These are phyloP conservation scores for Lasiosphaeria hispida DNA, from an alignment of 495 filamentous ascomycete species.

Conservation along the genomic window DNA sequence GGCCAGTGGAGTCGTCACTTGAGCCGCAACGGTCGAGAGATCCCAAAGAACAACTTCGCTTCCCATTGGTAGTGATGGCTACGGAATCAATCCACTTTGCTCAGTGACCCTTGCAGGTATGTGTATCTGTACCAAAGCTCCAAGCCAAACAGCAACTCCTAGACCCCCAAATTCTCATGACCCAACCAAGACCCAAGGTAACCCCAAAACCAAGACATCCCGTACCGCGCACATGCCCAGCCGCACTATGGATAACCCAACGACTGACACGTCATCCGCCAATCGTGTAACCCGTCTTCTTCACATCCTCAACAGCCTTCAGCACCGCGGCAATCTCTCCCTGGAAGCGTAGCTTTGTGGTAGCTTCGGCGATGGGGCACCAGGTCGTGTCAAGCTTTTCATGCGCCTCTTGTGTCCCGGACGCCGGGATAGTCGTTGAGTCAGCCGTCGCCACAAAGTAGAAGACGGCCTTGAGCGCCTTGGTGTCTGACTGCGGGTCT, in stretches of 20 bases:
- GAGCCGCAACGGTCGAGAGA: too few relatives aligned
- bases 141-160: too few relatives aligned
- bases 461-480: constrained; percentile 29
- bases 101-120: too few relatives aligned
- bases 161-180: too few relatives aligned
- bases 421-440: constrained; percentile 21
- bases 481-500: constrained; percentile 30
- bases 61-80: too few relatives aligned
- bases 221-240: neutral
- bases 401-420: constrained; percentile 28
- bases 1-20: too few relatives aligned
- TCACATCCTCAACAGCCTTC: constrained; percentile 25
- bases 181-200: too few relatives aligned
- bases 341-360: constrained; percentile 24
- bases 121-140: too few relatives aligned
- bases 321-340: constrained; percentile 25
- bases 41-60: too few relatives aligned
- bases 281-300: constrained; percentile 25
- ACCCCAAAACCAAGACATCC: neutral
- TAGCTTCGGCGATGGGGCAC: constrained; percentile 23
- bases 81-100: too few relatives aligned
- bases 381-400: constrained; percentile 30
- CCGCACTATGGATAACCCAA: neutral
- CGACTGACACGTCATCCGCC: neutral
- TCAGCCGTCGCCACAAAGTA: constrained; percentile 32